Evolutionary conservation across 345 rosid species (phyloP).

Genomic region (Physaria fendleri): DNA sequence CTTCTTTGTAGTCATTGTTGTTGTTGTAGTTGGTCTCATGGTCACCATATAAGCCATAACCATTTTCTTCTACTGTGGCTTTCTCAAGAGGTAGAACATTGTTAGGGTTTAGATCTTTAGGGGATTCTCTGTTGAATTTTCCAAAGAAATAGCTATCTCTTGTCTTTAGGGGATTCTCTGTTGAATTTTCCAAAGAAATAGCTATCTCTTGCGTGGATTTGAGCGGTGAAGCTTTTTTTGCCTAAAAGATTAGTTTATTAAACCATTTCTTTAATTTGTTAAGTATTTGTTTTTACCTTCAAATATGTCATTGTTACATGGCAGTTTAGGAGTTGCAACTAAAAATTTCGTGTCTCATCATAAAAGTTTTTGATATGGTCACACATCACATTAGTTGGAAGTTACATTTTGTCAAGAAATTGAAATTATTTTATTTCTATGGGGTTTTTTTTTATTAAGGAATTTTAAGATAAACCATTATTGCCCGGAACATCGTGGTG

Average conservation of each 20-base stretch:
- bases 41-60: conserved; percentile 36
- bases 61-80: conserved; percentile 15
- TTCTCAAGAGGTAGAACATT: conserved; percentile 24
- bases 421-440: not conserved
- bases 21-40: conserved; percentile 27
- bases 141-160: conserved; percentile 40
- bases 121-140: conserved; percentile 26
- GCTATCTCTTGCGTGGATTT: conserved; percentile 36
- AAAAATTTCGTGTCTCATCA: not conserved
- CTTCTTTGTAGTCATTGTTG: conserved; percentile 18
- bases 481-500: too few relatives aligned
- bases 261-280: not conserved
- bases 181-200: conserved; percentile 36
- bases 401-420: not conserved
- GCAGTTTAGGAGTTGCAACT: not conserved
- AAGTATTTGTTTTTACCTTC: not conserved
- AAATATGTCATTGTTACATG: not conserved
- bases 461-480: too few relatives aligned
- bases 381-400: not conserved
- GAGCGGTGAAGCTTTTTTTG: conserved; percentile 27
- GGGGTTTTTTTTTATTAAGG: too few relatives aligned
- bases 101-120: conserved; percentile 22
- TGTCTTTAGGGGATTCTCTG: conserved; percentile 20
- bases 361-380: conserved; percentile 1
- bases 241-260: conserved; percentile 17